These are phyloP conservation scores for Pseudogymnoascus sp. DNA, from an alignment of 2,329 filamentous ascomycete species.

Conservation along the genomic window DNA sequence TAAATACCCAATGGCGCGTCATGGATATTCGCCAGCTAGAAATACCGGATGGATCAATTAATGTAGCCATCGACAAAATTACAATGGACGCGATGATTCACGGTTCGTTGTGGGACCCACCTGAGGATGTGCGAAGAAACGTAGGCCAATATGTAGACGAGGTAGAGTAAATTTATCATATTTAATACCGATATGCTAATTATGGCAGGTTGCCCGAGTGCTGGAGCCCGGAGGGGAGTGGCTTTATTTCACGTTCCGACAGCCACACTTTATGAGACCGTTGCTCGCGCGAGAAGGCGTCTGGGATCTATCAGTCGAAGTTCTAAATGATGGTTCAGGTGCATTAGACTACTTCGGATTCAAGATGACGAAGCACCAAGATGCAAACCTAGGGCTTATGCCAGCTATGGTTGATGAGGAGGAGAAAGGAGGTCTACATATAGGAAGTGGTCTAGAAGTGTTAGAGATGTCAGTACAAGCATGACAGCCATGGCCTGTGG, in stretches of 20 bases:
- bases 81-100: slow-evolving; percentile 51
- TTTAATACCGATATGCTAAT: slow-evolving; percentile 5
- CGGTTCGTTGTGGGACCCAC: slow-evolving; percentile 30
- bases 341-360: no score
- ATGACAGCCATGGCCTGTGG: no score
- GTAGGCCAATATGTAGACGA: slow-evolving; percentile 43
- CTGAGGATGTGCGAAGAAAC: slow-evolving; percentile 39
- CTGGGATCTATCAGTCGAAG: no score
- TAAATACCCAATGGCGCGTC: slow-evolving; percentile 35
- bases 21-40: slow-evolving; percentile 47
- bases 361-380: no score
- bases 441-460: no score
- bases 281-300: no score
- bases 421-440: background rate
- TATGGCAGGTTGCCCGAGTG: slow-evolving; percentile 37
- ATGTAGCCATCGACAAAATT: slow-evolving; percentile 52
- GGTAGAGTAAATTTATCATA: slow-evolving; percentile 28
- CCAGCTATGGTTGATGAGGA: no score
- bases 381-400: no score
- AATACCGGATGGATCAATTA: slow-evolving; percentile 36
- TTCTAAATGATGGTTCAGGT: no score
- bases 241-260: no score
- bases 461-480: no score
- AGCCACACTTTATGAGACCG: no score
- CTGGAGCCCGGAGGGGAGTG: slow-evolving; percentile 37